Evolutionary conservation across 495 filamentous ascomycete genomes (phyloP).

Genomic region (Aspergillus funiculosus): DNA sequence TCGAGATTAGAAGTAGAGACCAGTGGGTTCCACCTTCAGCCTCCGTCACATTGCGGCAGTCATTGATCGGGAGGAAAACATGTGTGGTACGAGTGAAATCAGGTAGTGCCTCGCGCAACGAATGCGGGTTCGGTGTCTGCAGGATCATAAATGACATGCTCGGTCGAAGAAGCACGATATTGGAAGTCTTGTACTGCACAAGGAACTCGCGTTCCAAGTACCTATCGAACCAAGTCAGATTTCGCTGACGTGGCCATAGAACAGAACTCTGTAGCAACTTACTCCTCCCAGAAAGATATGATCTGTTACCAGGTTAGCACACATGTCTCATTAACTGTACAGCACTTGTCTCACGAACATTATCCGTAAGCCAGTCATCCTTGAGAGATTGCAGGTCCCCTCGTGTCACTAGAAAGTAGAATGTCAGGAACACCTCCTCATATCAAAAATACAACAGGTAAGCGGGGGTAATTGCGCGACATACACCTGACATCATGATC

Average conservation of each 20-base stretch:
- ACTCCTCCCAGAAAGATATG: constrained; percentile 99
- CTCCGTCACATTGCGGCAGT: constrained; percentile 65
- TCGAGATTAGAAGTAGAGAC: constrained; percentile 85
- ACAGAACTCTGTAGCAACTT: constrained; percentile 29
- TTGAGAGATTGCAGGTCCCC: constrained; percentile 85
- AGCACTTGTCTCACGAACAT: constrained; percentile 51
- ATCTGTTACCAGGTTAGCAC: constrained; percentile 28
- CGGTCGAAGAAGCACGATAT: constrained; percentile 88
- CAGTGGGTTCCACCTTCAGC: constrained; percentile 92
- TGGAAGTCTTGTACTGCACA: constrained; percentile 62
- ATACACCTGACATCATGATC: constrained; percentile 67
- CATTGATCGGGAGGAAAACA: constrained; percentile 96
- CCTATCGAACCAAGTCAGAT: constrained; percentile 36
- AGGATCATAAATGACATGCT: constrained; percentile 92
- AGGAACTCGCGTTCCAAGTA: constrained; percentile 88
- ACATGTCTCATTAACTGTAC: not conserved
- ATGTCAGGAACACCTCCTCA: not conserved
- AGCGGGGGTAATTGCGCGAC: constrained; percentile 22
- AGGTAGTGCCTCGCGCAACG: constrained; percentile 50
- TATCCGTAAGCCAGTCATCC: constrained; percentile 97
- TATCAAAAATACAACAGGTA: not conserved
- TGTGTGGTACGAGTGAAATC: constrained; percentile 79
- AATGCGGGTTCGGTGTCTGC: constrained; percentile 68
- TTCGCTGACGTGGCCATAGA: constrained; percentile 7
- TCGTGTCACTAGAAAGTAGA: constrained; percentile 53